Conservation (phyloP, 2,329 filamentous ascomycete genomes). For the Aspergillus proliferans region DNA sequence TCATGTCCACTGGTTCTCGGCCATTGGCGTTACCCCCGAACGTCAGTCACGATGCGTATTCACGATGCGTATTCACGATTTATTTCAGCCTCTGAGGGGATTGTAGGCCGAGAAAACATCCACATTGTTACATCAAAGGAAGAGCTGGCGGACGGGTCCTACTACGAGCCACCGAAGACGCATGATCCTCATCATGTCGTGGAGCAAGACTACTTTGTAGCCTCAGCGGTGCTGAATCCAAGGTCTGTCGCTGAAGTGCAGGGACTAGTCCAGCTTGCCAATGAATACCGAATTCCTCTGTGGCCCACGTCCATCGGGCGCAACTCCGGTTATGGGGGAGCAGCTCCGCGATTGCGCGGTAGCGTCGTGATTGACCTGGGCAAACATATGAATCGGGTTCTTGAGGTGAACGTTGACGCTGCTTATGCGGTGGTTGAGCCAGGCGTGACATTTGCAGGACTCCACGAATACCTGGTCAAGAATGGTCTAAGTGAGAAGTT, state of each 20-base stretch:
- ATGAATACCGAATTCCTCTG: constrained; percentile 27
- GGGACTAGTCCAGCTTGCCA: constrained; percentile 15
- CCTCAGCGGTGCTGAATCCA: constrained; percentile 35
- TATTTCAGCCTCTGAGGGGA: constrained; percentile 1
- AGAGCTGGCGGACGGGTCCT: constrained; percentile 17
- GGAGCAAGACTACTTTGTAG: constrained; percentile 40
- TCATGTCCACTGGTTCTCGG: not conserved
- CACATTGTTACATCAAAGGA: constrained; percentile 11
- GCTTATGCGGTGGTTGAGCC: constrained; percentile 51
- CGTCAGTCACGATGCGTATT: constrained; percentile 5
- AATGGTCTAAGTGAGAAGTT: not conserved
- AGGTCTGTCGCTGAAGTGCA: constrained; percentile 10
- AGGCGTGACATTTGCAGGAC: constrained; percentile 48
- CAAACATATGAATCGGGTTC: constrained; percentile 45
- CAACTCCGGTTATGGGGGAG: constrained; percentile 48
- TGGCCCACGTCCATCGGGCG: constrained; percentile 35
- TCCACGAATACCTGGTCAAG: constrained; percentile 40
- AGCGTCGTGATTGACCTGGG: constrained; percentile 42
- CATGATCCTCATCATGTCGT: constrained; percentile 38
- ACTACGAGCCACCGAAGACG: constrained; percentile 30
- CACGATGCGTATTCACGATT: too few species aligned
- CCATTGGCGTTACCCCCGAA: constrained; percentile 15
- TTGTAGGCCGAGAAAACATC: constrained; percentile 23
- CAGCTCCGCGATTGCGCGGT: constrained; percentile 41
- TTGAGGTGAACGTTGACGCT: constrained; percentile 46